phyloP scores from a whole-genome alignment of 805 yeast genomes.

The Candida nanaspora region DNA sequence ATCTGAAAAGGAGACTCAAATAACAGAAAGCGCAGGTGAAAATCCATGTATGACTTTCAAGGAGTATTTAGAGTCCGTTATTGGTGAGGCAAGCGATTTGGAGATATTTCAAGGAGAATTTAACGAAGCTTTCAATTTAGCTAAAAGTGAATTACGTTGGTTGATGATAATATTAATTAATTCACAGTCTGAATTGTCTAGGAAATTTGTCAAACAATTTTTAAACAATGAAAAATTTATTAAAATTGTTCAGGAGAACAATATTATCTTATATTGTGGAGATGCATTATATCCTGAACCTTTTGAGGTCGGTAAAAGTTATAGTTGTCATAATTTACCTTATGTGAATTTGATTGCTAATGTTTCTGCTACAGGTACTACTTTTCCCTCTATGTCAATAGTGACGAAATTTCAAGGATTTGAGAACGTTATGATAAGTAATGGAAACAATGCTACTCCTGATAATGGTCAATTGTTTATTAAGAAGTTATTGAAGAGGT shows the following conservation, averaged over 20 bases:
- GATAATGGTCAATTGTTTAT: conserved; percentile 1
- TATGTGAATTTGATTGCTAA: conserved; percentile 45
- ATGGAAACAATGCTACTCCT: neutral
- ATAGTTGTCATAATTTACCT: conserved; percentile 49
- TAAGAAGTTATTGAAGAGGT: conserved; percentile 27
- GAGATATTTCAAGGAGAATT: conserved; percentile 27
- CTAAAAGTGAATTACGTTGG: conserved; percentile 39
- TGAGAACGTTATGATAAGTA: conserved; percentile 14
- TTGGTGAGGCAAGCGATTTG: conserved; percentile 21
- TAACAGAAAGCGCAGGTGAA: conserved; percentile 7
- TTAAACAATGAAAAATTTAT: conserved; percentile 39
- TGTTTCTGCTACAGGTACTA: conserved; percentile 45
- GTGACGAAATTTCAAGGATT: conserved; percentile 35
- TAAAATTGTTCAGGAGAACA: conserved; percentile 29
- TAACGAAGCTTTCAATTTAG: conserved; percentile 33
- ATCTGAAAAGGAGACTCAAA: conserved; percentile 5
- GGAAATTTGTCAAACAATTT: conserved; percentile 35
- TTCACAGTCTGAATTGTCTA: conserved; percentile 34
- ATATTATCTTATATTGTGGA: conserved; percentile 56
- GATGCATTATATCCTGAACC: conserved; percentile 59
- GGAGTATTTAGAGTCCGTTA: conserved; percentile 8
- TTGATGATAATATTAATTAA: conserved; percentile 48
- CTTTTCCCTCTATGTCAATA: conserved; percentile 42
- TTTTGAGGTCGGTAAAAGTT: conserved; percentile 52
- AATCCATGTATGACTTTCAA: conserved; percentile 8